Conservation (phyloP, 768 basidiomycete species). For the Phanerodontia chrysosporium region DNA sequence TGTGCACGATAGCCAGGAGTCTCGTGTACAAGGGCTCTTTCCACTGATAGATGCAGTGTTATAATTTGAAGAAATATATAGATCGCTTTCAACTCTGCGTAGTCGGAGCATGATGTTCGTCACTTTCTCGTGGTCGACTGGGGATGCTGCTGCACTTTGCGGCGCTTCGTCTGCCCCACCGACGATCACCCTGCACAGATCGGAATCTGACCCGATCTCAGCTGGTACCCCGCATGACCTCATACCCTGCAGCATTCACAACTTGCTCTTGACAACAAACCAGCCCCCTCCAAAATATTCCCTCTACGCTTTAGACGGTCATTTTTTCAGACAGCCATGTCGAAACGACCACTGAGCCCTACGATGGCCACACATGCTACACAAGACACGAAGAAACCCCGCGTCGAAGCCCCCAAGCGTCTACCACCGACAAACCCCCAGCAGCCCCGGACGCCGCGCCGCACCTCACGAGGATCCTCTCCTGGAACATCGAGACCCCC, state of each 20-base stretch:
- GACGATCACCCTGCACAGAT: not conserved
- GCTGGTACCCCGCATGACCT: not conserved
- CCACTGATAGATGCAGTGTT: too few species aligned
- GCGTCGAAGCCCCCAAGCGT: not conserved
- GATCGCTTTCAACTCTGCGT: too few species aligned
- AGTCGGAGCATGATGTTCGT: not conserved
- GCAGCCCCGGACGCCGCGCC: not conserved
- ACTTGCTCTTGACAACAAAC: too few species aligned
- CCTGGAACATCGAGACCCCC: constrained; percentile 24
- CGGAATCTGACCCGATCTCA: not conserved
- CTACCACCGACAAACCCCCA: too few species aligned
- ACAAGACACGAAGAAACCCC: not conserved
- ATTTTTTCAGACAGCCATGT: not conserved
- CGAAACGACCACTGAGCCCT: not conserved
- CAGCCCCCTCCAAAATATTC: too few species aligned
- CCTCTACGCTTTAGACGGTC: not conserved
- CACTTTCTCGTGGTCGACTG: too few species aligned
- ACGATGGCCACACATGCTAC: not conserved
- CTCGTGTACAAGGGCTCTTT: too few species aligned
- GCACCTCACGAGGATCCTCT: constrained; percentile 11
- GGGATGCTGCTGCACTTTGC: too few species aligned
- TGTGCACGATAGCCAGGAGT: not conserved
- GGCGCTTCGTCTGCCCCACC: not conserved
- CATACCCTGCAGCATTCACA: too few species aligned
- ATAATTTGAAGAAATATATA: too few species aligned